A percentile compares a stretch with the other conserved stretches of the same genome.
These are phyloP conservation scores for Lactarius sanguifluus DNA, from an alignment of 768 basidiomycete species.

Conservation along the genomic window DNA sequence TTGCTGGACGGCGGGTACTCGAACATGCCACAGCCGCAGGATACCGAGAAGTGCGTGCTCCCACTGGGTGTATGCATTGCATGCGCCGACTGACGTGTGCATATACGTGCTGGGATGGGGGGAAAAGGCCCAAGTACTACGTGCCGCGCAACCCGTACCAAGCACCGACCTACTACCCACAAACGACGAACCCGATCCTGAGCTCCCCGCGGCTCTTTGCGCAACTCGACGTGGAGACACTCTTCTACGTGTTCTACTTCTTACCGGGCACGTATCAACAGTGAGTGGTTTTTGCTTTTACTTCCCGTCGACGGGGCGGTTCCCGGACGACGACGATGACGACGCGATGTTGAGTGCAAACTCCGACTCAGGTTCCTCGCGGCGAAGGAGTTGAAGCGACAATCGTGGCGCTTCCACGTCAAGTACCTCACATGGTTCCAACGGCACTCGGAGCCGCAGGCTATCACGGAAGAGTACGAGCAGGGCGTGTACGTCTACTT, in stretches of 20 bases:
- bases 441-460: constrained; percentile 94
- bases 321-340: not conserved
- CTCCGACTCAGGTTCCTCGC: constrained; percentile 71
- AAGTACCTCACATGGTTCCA: constrained; percentile 99
- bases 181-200: constrained; percentile 75
- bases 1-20: constrained; percentile 90
- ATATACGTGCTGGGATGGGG: constrained; percentile 22
- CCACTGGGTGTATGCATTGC: not conserved
- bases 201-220: constrained; percentile 83
- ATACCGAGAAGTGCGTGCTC: constrained; percentile 81
- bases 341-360: constrained; percentile 4
- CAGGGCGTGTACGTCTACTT: constrained; percentile 99
- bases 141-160: constrained; percentile 89
- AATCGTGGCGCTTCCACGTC: constrained; percentile 99
- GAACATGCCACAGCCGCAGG: constrained; percentile 86
- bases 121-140: constrained; percentile 88
- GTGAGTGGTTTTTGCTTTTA: constrained; percentile 46
- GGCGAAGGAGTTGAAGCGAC: constrained; percentile 94
- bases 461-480: constrained; percentile 99
- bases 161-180: constrained; percentile 94
- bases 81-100: constrained; percentile 10
- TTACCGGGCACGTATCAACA: constrained; percentile 97
- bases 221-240: constrained; percentile 92
- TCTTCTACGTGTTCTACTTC: constrained; percentile 99
- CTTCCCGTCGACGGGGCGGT: constrained; percentile 1